phyloP scores from a whole-genome alignment of 1,284 basidiomycete genomes.

The Amylostereum areolatum region DNA sequence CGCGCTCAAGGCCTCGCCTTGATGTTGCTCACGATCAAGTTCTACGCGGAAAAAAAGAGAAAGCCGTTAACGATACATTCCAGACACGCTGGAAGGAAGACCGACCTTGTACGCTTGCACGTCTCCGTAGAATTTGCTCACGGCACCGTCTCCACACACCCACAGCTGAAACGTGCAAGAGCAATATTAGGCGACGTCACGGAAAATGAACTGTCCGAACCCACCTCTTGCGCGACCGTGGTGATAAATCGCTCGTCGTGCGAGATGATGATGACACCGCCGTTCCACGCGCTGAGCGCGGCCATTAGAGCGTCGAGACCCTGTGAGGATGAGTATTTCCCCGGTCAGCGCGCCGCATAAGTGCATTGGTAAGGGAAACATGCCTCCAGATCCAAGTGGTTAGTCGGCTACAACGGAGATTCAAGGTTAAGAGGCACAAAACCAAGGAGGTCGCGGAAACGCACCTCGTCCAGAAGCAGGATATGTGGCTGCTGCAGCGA shows the following conservation, averaged over 20 bases:
- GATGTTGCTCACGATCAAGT: conserved; percentile 75
- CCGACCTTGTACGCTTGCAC: conserved; percentile 88
- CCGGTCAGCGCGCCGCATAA: not conserved
- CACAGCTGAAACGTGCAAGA: conserved; percentile 51
- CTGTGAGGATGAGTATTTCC: conserved; percentile 23
- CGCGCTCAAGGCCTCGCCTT: conserved; percentile 50
- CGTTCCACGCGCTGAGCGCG: conserved; percentile 87
- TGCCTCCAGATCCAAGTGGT: conserved; percentile 94
- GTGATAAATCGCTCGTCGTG: conserved; percentile 95
- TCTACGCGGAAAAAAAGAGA: conserved; percentile 32
- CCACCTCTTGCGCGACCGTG: conserved; percentile 71
- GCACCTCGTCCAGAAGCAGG: conserved; percentile 83
- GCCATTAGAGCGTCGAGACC: conserved; percentile 95
- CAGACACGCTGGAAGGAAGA: conserved; percentile 9
- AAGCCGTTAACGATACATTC: conserved; percentile 6
- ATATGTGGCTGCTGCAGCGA: conserved; percentile 87
- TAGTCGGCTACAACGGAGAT: conserved; percentile 67
- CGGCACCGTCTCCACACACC: conserved; percentile 86
- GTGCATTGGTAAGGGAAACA: conserved; percentile 8
- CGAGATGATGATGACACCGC: conserved; percentile 91
- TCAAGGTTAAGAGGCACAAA: not conserved
- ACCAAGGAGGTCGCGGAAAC: conserved; percentile 11
- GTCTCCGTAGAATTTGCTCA: conserved; percentile 84
- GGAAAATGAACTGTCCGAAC: conserved; percentile 9
- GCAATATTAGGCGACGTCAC: not conserved